Base-by-base conservation (phyloP, 768 basidiomycete species). In the Auriscalpium microsporum region DNA sequence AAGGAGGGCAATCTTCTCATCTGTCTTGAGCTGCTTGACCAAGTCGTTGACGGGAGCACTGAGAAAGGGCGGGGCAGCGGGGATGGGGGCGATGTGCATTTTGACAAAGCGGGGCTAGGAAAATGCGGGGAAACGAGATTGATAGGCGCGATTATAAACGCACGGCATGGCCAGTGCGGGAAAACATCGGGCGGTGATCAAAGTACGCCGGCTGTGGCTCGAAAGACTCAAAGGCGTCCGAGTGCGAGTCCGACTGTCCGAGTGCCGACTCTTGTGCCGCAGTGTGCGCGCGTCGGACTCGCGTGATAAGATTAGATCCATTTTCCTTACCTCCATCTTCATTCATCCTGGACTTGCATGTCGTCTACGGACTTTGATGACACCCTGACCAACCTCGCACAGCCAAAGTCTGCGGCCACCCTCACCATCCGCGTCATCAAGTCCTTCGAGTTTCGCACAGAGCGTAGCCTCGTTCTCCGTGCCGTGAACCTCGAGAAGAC, bases 381-480 rank as follows among this genome's bases (percentile, higher is more conserved):
- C 54, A 63, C 70, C 36, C 75, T 84, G 44, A 84, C 84, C 45
- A 93, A 86, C 71, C 72, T 78, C 52, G 75, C 82, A 33, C 75
- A 78, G 3, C 87, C 91, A 10, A 78, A 72, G 62, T 85, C 86
- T 2, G 76, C 83, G 58, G 91, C 92, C 19, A 93, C 91, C 5
- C 72, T 98, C 55, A 98, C 95, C 8, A 69, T 98, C 49, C 84
- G 95, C 35, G 78, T 97, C 58, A 90, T 99, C 74, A 99, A 99
- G 68, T 93, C 90, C 17, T 95, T 99, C 68, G 84, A 83, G 65
- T 97, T 83, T 69, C 81, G 95, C 54, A 97, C 94, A 53, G 88
- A 92, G 67, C 86, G 86, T 62, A 86, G 82, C 65, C 78, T 97
- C 60, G 85, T 99, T 52, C 76, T 98, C 50, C 87, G 84, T 64